Evolutionary conservation across 2,329 filamentous ascomycete genomes (phyloP).

Genomic region (Colletotrichum aenigma): DNA sequence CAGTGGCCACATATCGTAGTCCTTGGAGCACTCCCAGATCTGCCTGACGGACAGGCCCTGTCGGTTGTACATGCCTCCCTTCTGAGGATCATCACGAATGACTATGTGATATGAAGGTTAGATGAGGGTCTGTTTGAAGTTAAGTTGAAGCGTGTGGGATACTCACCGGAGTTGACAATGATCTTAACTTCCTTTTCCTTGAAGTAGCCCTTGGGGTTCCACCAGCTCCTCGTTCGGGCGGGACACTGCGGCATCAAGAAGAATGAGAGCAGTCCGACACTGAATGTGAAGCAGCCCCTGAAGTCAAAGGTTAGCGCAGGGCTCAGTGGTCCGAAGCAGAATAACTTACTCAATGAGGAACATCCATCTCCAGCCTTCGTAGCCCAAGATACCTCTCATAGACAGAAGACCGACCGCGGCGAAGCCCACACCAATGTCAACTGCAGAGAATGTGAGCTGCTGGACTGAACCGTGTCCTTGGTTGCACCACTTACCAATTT

Average conservation of each 20-base stretch:
- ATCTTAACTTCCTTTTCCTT: conserved; percentile 61
- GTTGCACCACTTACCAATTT: conserved; percentile 24
- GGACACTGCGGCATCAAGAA: conserved; percentile 34
- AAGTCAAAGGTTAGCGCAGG: conserved; percentile 8
- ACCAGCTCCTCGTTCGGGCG: conserved; percentile 47
- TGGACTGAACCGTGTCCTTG: accelerated
- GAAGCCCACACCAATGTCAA: conserved; percentile 56
- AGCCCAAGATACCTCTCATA: conserved; percentile 54
- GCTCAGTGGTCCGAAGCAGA: accelerated
- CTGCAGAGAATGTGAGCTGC: not conserved
- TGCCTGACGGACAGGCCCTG: conserved; percentile 53
- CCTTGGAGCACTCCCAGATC: conserved; percentile 52
- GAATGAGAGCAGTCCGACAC: conserved; percentile 47
- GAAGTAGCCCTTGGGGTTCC: conserved; percentile 60
- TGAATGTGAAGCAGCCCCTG: conserved; percentile 36
- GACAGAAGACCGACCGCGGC: conserved; percentile 60
- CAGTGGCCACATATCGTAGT: conserved; percentile 62
- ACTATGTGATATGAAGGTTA: conserved; percentile 31
- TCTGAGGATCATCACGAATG: conserved; percentile 58
- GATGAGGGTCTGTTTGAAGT: not conserved
- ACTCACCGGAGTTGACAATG: conserved; percentile 55
- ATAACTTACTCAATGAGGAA: conserved; percentile 45
- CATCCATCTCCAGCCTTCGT: conserved; percentile 63
- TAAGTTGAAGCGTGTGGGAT: accelerated
- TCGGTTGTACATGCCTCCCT: conserved; percentile 62